Conservation (phyloP, 176 grass and related monocot genomes). For the Miscanthus lutarioriparius region DNA sequence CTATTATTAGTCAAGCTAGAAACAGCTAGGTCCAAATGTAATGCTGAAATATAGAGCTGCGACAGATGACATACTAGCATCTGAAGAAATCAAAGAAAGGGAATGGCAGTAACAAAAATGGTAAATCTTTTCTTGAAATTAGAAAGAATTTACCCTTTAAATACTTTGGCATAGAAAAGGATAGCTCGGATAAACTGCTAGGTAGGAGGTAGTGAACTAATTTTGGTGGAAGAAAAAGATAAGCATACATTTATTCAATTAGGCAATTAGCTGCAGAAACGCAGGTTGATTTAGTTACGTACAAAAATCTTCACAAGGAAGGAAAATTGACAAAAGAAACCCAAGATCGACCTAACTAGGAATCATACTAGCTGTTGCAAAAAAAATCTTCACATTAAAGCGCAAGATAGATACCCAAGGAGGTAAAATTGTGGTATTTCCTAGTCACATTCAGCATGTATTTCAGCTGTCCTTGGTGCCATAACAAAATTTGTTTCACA, state of each 20-base stretch:
- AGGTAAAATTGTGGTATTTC: background rate
- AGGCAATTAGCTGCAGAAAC: background rate
- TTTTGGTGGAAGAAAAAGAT: background rate
- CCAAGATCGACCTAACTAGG: background rate
- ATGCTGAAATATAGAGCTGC: constrained; percentile 15
- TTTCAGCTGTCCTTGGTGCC: constrained; percentile 7
- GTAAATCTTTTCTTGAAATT: constrained; percentile 1
- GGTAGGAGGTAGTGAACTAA: background rate
- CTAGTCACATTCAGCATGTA: constrained; percentile 8
- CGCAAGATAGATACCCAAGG: constrained; percentile 15
- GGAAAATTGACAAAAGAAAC: background rate
- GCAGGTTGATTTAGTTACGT: background rate
- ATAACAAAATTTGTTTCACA: constrained; percentile 14
- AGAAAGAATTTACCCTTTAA: background rate
- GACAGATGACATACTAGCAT: constrained; percentile 1
- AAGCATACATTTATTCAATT: background rate
- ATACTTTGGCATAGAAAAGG: background rate
- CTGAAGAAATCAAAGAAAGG: background rate
- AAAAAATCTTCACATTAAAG: constrained; percentile 26
- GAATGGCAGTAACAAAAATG: background rate
- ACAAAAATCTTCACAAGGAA: constrained; percentile 24
- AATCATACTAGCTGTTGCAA: background rate
- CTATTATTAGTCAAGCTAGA: constrained; percentile 29
- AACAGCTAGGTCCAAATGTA: constrained; percentile 11
- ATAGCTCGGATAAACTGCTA: background rate